These are phyloP conservation scores for Hyaloscypha variabilis DNA, from an alignment of 495 filamentous ascomycete species.

Conservation along the genomic window DNA sequence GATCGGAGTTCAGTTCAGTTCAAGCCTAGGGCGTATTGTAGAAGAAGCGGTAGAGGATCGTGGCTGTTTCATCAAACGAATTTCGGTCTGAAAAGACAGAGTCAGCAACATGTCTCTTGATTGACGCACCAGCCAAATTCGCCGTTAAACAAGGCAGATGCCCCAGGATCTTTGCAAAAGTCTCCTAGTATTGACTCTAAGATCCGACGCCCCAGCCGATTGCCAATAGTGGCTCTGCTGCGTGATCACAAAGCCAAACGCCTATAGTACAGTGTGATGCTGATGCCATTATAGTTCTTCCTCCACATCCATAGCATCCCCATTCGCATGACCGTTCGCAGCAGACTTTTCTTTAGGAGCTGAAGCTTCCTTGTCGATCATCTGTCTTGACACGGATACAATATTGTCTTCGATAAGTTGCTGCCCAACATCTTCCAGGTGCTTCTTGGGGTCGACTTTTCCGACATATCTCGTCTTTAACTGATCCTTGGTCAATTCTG, in stretches of 20 bases:
- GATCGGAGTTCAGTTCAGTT: no score
- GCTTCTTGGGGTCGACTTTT: conserved; percentile 99
- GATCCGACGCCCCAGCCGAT: conserved; percentile 9
- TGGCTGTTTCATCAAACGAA: neutral
- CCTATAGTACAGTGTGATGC: conserved; percentile 35
- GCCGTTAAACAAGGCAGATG: neutral
- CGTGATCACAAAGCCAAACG: conserved; percentile 24
- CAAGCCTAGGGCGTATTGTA: neutral
- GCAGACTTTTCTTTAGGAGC: conserved; percentile 51
- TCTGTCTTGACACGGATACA: conserved; percentile 91
- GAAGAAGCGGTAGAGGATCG: neutral
- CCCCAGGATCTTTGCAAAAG: neutral
- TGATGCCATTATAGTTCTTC: conserved; percentile 51
- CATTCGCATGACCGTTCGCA: conserved; percentile 32
- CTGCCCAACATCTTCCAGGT: conserved; percentile 94
- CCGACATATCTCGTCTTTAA: conserved; percentile 98
- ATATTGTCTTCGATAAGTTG: conserved; percentile 98
- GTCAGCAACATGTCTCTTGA: neutral
- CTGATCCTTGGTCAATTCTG: conserved; percentile 93
- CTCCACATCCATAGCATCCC: conserved; percentile 56
- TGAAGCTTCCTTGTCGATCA: conserved; percentile 98
- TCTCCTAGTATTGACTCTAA: conserved; percentile 14
- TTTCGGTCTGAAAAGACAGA: neutral
- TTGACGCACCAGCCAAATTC: neutral
- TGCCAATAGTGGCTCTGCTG: neutral